These are phyloP conservation scores for Obba rivulosa DNA, from an alignment of 768 basidiomycete species.

Conservation along the genomic window DNA sequence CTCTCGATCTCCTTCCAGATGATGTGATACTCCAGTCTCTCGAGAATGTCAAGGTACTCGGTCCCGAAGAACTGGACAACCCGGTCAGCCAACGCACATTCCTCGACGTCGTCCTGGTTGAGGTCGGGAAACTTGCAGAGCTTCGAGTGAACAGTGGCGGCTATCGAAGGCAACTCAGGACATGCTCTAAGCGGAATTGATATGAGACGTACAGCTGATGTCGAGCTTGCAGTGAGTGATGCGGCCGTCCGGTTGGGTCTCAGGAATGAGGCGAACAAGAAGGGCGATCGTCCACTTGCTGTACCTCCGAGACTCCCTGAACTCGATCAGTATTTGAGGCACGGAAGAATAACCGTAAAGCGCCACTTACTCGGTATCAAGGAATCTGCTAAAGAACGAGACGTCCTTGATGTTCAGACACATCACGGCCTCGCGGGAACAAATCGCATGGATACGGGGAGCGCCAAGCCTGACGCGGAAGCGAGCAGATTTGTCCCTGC, in stretches of 20 bases:
- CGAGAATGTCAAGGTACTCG: conserved; percentile 23
- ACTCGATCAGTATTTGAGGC: too few species aligned
- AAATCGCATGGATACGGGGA: conserved; percentile 21
- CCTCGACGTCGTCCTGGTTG: conserved; percentile 7
- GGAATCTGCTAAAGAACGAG: conserved; percentile 13
- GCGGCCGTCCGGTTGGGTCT: conserved; percentile 14
- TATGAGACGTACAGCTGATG: conserved; percentile 15
- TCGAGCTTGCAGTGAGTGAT: conserved; percentile 20
- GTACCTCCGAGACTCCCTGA: background rate
- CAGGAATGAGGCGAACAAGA: conserved; percentile 19
- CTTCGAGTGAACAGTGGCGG: conserved; percentile 4
- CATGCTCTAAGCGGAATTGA: too few species aligned
- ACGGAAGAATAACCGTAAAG: background rate
- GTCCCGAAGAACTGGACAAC: conserved; percentile 18
- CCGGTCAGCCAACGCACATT: conserved; percentile 1
- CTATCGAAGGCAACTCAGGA: background rate
- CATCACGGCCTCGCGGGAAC: conserved; percentile 23
- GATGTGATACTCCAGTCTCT: conserved; percentile 17
- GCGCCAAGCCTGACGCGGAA: conserved; percentile 23
- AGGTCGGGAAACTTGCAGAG: conserved; percentile 5
- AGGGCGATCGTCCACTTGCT: conserved; percentile 20
- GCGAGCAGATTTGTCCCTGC: conserved; percentile 7
- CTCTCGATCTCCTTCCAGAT: conserved; percentile 10
- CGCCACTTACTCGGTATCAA: conserved; percentile 11
- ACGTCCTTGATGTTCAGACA: conserved; percentile 21